These are phyloP conservation scores for Geotrichum phurueaensis DNA, from an alignment of 1,139 yeast genomes.

Conservation along the genomic window DNA sequence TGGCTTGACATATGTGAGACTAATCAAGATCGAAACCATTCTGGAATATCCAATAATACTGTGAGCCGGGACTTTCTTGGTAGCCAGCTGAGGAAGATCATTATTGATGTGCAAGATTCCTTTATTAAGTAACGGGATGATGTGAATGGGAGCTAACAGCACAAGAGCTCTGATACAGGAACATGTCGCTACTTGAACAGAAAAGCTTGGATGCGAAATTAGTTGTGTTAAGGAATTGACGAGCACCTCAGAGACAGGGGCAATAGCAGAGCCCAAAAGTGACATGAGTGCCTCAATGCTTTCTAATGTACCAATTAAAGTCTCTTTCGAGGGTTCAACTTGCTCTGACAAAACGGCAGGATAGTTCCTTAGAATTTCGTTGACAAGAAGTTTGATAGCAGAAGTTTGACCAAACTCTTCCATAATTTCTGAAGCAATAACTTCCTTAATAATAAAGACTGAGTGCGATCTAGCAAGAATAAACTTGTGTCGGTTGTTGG, in stretches of 20 bases:
- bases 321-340: slow-evolving; percentile 26
- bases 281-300: slow-evolving; percentile 27
- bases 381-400: slow-evolving; percentile 28
- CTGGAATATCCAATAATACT: slow-evolving; percentile 31
- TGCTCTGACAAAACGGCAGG: slow-evolving; percentile 25
- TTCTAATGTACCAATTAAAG: slow-evolving; percentile 28
- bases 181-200: slow-evolving; percentile 25
- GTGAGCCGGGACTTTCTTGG: slow-evolving; percentile 21
- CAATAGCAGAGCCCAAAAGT: slow-evolving; percentile 33
- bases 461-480: slow-evolving; percentile 30
- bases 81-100: slow-evolving; percentile 26
- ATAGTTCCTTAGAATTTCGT: slow-evolving; percentile 29
- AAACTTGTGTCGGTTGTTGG: slow-evolving; percentile 22
- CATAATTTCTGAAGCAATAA: slow-evolving; percentile 28
- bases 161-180: slow-evolving; percentile 24
- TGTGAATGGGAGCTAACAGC: slow-evolving; percentile 26
- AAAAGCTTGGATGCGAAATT: slow-evolving; percentile 24
- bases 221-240: slow-evolving; percentile 20
- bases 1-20: slow-evolving; percentile 31
- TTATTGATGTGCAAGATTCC: slow-evolving; percentile 27
- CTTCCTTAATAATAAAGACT: slow-evolving; percentile 27
- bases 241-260: slow-evolving; percentile 26
- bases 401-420: slow-evolving; percentile 34
- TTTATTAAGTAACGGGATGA: slow-evolving; percentile 26
- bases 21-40: slow-evolving; percentile 26